phyloP scores from a whole-genome alignment of 2,329 filamentous ascomycete genomes.

The Calonectria pseudoreteaudii region DNA sequence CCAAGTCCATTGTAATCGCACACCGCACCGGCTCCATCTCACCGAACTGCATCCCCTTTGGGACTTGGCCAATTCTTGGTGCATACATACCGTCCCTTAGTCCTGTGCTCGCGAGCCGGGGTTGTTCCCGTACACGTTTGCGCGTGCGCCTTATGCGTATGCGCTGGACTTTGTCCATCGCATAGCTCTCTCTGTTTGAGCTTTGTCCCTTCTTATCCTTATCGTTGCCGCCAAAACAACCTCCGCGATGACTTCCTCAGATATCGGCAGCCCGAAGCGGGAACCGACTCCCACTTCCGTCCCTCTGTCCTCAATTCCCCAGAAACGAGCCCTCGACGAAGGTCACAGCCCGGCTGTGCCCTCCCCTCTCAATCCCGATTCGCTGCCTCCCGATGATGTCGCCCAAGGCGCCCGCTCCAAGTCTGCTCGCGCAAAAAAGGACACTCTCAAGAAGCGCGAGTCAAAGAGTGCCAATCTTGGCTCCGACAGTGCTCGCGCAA shows the following conservation, averaged over 20 bases:
- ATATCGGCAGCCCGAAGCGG: conserved; percentile 52
- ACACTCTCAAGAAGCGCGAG: conserved; percentile 76
- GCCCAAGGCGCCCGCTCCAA: conserved; percentile 48
- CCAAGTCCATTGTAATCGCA: not conserved
- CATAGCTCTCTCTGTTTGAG: not conserved
- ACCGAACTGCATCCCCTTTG: not conserved
- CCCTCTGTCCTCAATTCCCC: conserved; percentile 63
- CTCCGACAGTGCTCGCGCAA: conserved; percentile 64
- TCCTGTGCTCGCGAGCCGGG: not conserved
- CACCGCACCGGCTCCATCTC: conserved; percentile 2
- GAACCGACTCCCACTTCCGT: conserved; percentile 55
- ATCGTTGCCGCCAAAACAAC: not conserved
- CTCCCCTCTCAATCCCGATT: conserved; percentile 77
- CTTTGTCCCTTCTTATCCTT: conserved; percentile 7
- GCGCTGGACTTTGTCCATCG: not conserved
- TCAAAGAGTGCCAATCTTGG: conserved; percentile 61
- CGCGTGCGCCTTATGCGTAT: not conserved
- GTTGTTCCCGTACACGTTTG: not conserved
- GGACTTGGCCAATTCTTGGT: conserved; percentile 8
- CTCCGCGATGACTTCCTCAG: conserved; percentile 48
- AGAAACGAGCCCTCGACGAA: conserved; percentile 76
- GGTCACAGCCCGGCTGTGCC: conserved; percentile 77
- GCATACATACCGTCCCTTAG: not conserved
- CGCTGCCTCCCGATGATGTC: conserved; percentile 59
- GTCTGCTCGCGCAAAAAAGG: conserved; percentile 69